These are phyloP conservation scores for Pythium rishiriense DNA, from an alignment of 352 stramenopile genomes.

Conservation along the genomic window DNA sequence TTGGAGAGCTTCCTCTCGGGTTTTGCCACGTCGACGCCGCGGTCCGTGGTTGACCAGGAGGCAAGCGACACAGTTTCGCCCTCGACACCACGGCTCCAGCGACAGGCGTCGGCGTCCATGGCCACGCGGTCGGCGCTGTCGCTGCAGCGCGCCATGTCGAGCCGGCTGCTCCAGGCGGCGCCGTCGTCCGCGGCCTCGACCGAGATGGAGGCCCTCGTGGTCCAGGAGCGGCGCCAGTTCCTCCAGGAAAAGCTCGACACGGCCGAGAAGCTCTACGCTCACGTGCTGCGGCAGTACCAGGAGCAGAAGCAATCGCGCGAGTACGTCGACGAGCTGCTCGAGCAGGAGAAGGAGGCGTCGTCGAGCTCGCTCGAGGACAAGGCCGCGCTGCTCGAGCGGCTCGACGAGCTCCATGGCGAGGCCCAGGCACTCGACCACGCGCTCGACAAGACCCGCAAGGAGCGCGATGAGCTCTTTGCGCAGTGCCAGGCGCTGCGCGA, in stretches of 20 bases:
- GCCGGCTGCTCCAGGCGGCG: not conserved
- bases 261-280: conserved; percentile 69
- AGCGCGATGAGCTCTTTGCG: conserved; percentile 62
- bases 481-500: conserved; percentile 61
- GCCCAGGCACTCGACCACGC: conserved; percentile 28
- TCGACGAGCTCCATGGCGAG: conserved; percentile 36
- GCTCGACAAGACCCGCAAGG: conserved; percentile 39
- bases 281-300: conserved; percentile 68
- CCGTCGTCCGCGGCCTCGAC: not conserved
- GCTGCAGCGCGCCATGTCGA: not conserved
- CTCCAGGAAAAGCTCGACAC: conserved; percentile 67
- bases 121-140: not conserved
- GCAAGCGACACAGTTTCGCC: not conserved
- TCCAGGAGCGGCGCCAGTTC: conserved; percentile 42
- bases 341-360: conserved; percentile 43
- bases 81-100: conserved; percentile 3
- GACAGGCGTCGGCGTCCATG: not conserved
- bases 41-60: not conserved
- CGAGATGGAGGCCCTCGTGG: conserved; percentile 34
- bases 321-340: conserved; percentile 57
- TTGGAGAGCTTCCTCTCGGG: conserved; percentile 57
- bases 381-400: conserved; percentile 6
- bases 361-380: conserved; percentile 17
- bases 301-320: conserved; percentile 64
- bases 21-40: conserved; percentile 6